Base-by-base conservation (phyloP, 768 basidiomycete genomes). In the Psilocybe subaeruginosa region DNA sequence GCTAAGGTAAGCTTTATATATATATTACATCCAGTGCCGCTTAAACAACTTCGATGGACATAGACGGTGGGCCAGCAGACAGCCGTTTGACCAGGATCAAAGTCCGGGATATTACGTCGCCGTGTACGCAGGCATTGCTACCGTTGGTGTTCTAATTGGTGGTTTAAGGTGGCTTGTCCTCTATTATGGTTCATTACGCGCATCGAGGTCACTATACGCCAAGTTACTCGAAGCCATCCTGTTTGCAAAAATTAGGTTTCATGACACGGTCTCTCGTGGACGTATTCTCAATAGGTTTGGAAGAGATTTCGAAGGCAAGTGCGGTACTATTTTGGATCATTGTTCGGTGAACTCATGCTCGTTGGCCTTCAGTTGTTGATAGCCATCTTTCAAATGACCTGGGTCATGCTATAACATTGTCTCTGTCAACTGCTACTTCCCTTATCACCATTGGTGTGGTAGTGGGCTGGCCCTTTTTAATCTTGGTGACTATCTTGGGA, bases 161-260 rank as follows among this genome's bases (percentile, higher is more conserved):
- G 90, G 87, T 4, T 54, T 83, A 56, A 80, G 88, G 23, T 92
- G 84, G 80, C 84, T 91, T 56, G 78, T 93, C 3, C 84, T 95
- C 16, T 97, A 95, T 72, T 77, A 74, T 19, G 95, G 95, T 12
- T 90, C 91, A n/a, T 89, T 97, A 62, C 52, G 54, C 16, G 62
- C 62, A 23, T 63, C 62, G 30, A 47, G 41, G 23, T 17, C 39
- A 23, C 49, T 63, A 23, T 63, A 63, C 30, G 39, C 58, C 29
- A 33, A 46, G 12, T 39, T 63, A 19, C 31, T 63, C 45, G 62
- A 63, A 31, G 58, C 54, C 1, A 47, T 59, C 11, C 41, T 63
- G 29, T 63, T 63, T 30, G 62, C 62, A 1, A 43, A 59, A 16
- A 55, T 63, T 14, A 59, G 62, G 31, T 63, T 63, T n/a, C 62